These are phyloP conservation scores for Ophiostoma ulmi DNA, from an alignment of 2,329 filamentous ascomycete genomes.

Conservation along the genomic window DNA sequence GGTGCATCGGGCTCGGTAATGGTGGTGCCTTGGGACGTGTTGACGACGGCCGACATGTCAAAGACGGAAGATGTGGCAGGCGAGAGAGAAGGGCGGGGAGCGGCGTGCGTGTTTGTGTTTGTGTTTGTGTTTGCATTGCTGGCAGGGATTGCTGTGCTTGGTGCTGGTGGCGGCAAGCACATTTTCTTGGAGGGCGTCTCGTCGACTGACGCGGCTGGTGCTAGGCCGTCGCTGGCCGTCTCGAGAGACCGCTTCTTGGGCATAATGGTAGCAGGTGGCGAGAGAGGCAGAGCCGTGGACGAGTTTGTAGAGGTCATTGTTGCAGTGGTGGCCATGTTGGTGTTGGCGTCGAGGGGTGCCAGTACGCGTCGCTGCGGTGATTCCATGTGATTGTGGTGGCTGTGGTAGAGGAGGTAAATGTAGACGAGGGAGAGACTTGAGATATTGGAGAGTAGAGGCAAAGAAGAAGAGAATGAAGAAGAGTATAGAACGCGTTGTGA, in stretches of 20 bases:
- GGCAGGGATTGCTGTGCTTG: neutral
- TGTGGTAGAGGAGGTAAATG: neutral
- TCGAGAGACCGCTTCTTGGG: slow-evolving; percentile 18
- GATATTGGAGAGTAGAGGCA: neutral
- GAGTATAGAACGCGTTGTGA: neutral
- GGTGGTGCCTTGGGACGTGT: slow-evolving; percentile 46
- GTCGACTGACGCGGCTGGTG: slow-evolving; percentile 6
- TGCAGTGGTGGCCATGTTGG: neutral
- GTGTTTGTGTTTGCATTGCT: slow-evolving; percentile 26
- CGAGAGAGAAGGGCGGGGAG: slow-evolving; percentile 1
- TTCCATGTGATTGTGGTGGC: neutral
- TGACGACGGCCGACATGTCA: slow-evolving; percentile 42
- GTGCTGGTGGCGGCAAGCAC: neutral
- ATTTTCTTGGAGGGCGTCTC: slow-evolving; percentile 12
- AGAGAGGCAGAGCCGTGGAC: neutral
- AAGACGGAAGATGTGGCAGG: slow-evolving; percentile 43
- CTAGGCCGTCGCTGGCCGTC: slow-evolving; percentile 5
- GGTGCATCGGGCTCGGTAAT: slow-evolving; percentile 46
- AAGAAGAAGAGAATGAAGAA: neutral
- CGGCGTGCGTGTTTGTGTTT: neutral
- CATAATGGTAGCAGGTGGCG: slow-evolving; percentile 11
- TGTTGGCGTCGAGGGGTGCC: slow-evolving; percentile 35
- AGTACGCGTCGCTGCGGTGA: slow-evolving; percentile 41
- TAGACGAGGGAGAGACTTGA: neutral
- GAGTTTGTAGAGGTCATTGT: neutral